Base-by-base conservation (phyloP, 2,329 filamentous ascomycete species). In the Botryosphaeria dothidea region DNA sequence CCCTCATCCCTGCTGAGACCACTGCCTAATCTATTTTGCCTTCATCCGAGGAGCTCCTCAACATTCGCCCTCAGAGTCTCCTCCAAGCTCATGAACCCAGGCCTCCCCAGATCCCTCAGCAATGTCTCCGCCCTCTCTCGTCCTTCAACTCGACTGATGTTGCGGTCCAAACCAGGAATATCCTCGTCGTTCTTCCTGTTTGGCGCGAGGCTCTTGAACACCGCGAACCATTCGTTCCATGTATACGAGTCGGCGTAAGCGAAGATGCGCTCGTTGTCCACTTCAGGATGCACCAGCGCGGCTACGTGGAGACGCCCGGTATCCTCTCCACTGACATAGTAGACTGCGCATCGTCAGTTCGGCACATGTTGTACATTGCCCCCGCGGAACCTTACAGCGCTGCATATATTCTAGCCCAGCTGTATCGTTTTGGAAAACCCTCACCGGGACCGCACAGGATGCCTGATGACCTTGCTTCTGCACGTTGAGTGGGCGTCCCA, bases 291-390 rank as follows among this genome's bases (percentile, higher is more conserved):
- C 31, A 67, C 64, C 38, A 70, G 54, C 21, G 58, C 68, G 17
- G 67, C 68, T 31, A 70, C 66, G 52, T 71, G 70, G 17, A 71
- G 64, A 21, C 64, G 66, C 38, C 67, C 70, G 41, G 60, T 64
- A 51, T 72, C 70, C 27, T 67, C 48, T 3, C 69, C 68, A 43
- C 70, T 65, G 49, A 71, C 62, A 23, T 49, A 66, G 67, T 43
- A 67, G 38, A 45, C 66, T 63, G 31, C 11, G 31, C 13, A 11
- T 11, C 31, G 13, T 34, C 31, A 34, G 31, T 34, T 34, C 31
- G 13, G 7, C 31, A 34, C 7, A 34, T 34, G 7, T 34, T 34
- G 7, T 34, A 6, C 13, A 11, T 6, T 34, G 31, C 13, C 13
- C 31, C 13, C 7, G 13, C 31, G 13, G 3, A 6, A 43, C 25